These are phyloP conservation scores for Cyberlindnera veronae DNA, from an alignment of 805 yeast species.

Conservation along the genomic window DNA sequence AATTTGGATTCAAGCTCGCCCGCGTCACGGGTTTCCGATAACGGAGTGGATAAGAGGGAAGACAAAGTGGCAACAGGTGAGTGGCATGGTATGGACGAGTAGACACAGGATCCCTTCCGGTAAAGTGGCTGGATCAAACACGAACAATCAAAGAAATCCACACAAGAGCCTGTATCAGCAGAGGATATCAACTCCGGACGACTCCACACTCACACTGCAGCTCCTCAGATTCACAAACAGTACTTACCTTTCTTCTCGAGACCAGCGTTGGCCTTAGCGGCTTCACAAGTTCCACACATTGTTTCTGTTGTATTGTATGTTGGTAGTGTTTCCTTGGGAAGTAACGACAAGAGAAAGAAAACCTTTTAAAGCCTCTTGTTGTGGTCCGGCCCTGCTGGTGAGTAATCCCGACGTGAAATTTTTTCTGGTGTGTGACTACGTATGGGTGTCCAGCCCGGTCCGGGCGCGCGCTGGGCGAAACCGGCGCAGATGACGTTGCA, in stretches of 20 bases:
- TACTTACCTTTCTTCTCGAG: constrained; percentile 11
- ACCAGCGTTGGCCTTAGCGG: constrained; percentile 24
- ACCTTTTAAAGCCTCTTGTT: background rate
- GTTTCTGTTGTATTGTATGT: background rate
- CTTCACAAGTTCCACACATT: constrained; percentile 28
- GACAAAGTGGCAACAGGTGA: background rate
- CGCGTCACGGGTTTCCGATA: background rate
- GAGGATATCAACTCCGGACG: too few species aligned
- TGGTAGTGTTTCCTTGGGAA: background rate
- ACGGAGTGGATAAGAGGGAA: background rate
- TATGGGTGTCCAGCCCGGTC: constrained; percentile 4
- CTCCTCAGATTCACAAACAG: background rate
- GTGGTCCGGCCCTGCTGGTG: constrained; percentile 1
- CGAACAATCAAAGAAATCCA: too few species aligned
- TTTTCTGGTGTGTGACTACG: constrained; percentile 10
- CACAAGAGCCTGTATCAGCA: too few species aligned
- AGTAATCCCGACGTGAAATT: constrained; percentile 11
- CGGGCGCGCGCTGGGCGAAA: constrained; percentile 11
- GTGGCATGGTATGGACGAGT: background rate
- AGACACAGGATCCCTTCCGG: background rate
- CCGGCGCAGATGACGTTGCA: constrained; percentile 7
- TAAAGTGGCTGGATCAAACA: too few species aligned
- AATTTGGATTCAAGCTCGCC: background rate
- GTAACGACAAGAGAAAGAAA: background rate
- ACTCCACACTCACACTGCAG: background rate